These are phyloP conservation scores for Dunaliella sp. DNA, from an alignment of 139 green algal genomes.

Conservation along the genomic window DNA sequence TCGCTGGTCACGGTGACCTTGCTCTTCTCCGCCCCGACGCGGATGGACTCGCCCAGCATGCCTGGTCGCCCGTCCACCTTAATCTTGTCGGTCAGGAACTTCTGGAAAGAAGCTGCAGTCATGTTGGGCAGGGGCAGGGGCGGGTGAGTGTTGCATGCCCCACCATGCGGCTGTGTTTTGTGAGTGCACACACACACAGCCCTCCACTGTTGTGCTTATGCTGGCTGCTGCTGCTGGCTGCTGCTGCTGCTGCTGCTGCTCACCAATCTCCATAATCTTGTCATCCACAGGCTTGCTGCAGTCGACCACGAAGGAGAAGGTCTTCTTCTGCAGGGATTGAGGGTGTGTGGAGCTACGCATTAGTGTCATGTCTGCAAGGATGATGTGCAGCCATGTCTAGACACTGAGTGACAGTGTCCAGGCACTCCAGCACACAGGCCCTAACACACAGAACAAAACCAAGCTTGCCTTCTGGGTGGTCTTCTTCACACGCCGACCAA, in stretches of 20 bases:
- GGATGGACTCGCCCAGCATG: conserved; percentile 85
- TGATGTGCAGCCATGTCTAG: too few species aligned
- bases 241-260: conserved; percentile 5
- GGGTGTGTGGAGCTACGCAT: too few species aligned
- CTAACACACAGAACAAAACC: not conserved
- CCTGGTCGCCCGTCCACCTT: conserved; percentile 86
- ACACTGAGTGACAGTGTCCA: too few species aligned
- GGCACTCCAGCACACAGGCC: not conserved
- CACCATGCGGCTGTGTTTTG: conserved; percentile 5
- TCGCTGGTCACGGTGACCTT: conserved; percentile 84
- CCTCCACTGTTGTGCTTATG: not conserved
- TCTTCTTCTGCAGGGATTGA: conserved; percentile 28
- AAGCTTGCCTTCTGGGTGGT: conserved; percentile 35
- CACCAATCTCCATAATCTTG: conserved; percentile 81
- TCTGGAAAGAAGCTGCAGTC: conserved; percentile 81
- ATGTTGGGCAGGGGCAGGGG: not conserved
- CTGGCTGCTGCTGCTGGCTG: not conserved
- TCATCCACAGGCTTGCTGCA: conserved; percentile 61
- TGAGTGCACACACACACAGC: not conserved
- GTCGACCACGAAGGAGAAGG: conserved; percentile 47
- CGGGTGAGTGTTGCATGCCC: not conserved
- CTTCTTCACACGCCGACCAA: conserved; percentile 25
- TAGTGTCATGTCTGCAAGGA: too few species aligned
- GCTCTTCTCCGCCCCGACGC: conserved; percentile 85
- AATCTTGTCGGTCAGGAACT: conserved; percentile 96